Conservation (phyloP, 306 rosid species). For the Cyamopsis tetragonoloba region DNA sequence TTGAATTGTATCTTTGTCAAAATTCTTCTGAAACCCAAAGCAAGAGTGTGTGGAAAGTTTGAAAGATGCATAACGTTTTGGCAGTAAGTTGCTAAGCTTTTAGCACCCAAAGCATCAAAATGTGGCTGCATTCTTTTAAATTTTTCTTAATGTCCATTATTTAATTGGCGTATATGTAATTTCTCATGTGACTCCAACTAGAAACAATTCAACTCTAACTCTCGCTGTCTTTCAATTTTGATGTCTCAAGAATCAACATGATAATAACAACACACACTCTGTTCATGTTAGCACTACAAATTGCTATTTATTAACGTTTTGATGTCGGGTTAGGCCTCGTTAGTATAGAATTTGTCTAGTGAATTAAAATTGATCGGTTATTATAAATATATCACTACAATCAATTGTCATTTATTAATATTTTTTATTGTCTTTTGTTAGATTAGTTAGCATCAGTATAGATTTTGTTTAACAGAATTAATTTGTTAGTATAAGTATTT, state of each 20-base stretch:
- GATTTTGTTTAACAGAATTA: too few species aligned
- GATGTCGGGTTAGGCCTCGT: too few species aligned
- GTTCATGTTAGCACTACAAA: too few species aligned
- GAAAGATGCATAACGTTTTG: constrained; percentile 53
- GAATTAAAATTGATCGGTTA: too few species aligned
- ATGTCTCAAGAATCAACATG: constrained; percentile 26
- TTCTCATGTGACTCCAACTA: constrained; percentile 53
- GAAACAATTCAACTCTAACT: constrained; percentile 23
- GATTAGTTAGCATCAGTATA: too few species aligned
- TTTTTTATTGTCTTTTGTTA: too few species aligned
- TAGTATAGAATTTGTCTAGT: too few species aligned
- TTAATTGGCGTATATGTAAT: constrained; percentile 16
- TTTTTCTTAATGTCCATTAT: constrained; percentile 41
- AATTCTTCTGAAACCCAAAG: constrained; percentile 31
- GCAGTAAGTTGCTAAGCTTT: constrained; percentile 48
- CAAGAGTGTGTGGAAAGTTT: constrained; percentile 38
- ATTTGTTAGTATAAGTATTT: too few species aligned
- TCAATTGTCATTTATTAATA: too few species aligned
- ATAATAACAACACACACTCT: constrained; percentile 16
- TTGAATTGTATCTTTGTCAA: constrained; percentile 37
- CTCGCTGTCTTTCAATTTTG: constrained; percentile 23
- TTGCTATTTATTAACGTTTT: too few species aligned
- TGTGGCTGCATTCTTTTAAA: constrained; percentile 58
- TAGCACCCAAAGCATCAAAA: constrained; percentile 52
- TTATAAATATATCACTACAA: too few species aligned